Conservation (phyloP, 306 rosid genomes). For the Quercus aquifolioides region DNA sequence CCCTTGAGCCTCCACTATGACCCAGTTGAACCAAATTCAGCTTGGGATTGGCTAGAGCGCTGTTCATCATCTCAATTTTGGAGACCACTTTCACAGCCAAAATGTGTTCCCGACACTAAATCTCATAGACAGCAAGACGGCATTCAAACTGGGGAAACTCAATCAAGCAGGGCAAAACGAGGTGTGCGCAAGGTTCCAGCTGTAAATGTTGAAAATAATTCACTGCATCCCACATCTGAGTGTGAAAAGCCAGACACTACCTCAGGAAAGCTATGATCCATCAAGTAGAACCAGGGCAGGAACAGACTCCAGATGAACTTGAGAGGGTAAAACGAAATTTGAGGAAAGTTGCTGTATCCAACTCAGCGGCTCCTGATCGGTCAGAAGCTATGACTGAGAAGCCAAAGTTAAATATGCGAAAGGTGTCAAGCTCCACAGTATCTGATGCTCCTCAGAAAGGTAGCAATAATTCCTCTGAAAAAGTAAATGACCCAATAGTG, state of each 20-base stretch:
- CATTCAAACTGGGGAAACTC: too few species aligned
- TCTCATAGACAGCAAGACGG: too few species aligned
- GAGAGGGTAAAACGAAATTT: constrained; percentile 33
- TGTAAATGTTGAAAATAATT: constrained; percentile 22
- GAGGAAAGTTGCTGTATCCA: constrained; percentile 14
- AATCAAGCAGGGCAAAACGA: neutral
- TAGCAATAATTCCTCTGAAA: constrained; percentile 27
- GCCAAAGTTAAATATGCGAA: constrained; percentile 26
- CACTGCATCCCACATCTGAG: constrained; percentile 10
- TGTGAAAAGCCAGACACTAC: constrained; percentile 31
- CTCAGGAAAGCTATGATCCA: constrained; percentile 29
- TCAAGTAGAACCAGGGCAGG: constrained; percentile 30
- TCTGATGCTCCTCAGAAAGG: constrained; percentile 32
- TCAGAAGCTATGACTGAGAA: constrained; percentile 37
- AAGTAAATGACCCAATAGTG: constrained; percentile 12
- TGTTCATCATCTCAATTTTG: constrained; percentile 52
- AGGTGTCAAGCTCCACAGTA: constrained; percentile 18
- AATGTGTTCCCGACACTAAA: constrained; percentile 11
- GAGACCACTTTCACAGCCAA: constrained; percentile 32
- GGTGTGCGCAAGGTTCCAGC: constrained; percentile 28
- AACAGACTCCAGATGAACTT: constrained; percentile 30
- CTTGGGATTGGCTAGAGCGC: constrained; percentile 44
- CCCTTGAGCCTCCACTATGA: constrained; percentile 33
- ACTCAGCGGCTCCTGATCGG: constrained; percentile 27
- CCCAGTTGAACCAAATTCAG: constrained; percentile 33